Conservation (phyloP, 352 stramenopile genomes). For the Pythium aphanidermatum region DNA sequence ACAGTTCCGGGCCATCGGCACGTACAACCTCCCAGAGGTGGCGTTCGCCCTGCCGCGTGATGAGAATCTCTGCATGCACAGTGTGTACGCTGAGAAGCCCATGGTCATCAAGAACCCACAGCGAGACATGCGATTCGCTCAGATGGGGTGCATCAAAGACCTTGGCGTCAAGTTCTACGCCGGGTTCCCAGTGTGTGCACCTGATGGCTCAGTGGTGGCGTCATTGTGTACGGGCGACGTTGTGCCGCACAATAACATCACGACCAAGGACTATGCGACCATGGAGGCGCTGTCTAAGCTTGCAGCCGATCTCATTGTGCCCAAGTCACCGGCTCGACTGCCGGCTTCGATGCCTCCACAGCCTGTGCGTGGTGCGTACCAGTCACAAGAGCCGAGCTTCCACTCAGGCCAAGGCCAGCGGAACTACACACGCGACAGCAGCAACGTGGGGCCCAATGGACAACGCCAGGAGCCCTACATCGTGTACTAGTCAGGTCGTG, state of each 20-base stretch:
- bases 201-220: slow-evolving; percentile 40
- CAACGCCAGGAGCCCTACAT: too few species aligned
- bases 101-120: slow-evolving; percentile 59
- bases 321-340: too few species aligned
- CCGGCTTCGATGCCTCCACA: too few species aligned
- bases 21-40: slow-evolving; percentile 31
- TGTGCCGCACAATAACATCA: slow-evolving; percentile 46
- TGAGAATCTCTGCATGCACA: slow-evolving; percentile 54
- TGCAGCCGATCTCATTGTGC: slow-evolving; percentile 33
- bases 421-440: too few species aligned
- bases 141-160: slow-evolving; percentile 40
- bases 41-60: slow-evolving; percentile 29
- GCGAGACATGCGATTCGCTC: slow-evolving; percentile 54
- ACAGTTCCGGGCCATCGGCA: slow-evolving; percentile 42
- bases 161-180: slow-evolving; percentile 59
- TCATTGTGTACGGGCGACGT: slow-evolving; percentile 38
- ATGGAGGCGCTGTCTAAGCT: slow-evolving; percentile 57
- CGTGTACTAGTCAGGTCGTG: too few species aligned
- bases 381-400: too few species aligned
- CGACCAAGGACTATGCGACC: slow-evolving; percentile 67
- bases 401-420: too few species aligned
- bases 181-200: slow-evolving; percentile 44
- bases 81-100: slow-evolving; percentile 50
- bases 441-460: too few species aligned
- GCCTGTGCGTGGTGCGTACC: too few species aligned